Percentiles rank a stretch among this genome's conserved stretches.
Evolutionary conservation across 2,329 filamentous ascomycete genomes (phyloP).

Genomic region (Ophiobolus disseminans): DNA sequence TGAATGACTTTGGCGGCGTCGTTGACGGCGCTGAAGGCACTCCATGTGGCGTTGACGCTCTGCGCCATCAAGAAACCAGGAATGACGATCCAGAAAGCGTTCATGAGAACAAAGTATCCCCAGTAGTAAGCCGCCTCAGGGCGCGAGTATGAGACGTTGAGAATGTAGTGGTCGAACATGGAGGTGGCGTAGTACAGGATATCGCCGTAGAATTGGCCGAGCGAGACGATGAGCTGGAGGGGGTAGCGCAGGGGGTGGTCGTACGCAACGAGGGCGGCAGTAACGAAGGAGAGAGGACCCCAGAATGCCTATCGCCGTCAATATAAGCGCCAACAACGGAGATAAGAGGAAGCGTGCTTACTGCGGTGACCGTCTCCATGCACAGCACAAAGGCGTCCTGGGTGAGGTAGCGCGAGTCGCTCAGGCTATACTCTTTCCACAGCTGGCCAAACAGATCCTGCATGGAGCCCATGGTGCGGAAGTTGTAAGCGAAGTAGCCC

Average conservation of each 20-base stretch:
- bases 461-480: conserved; percentile 68
- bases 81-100: conserved; percentile 70
- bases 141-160: conserved; percentile 63
- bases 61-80: conserved; percentile 52
- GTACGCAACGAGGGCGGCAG: conserved; percentile 61
- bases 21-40: conserved; percentile 44
- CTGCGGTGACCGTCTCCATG: conserved; percentile 82
- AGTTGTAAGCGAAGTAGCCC: conserved; percentile 80
- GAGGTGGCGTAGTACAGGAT: conserved; percentile 70
- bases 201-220: conserved; percentile 71
- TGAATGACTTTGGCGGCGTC: conserved; percentile 45
- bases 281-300: conserved; percentile 67
- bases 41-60: conserved; percentile 41
- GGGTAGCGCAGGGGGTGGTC: conserved; percentile 65
- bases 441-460: conserved; percentile 81
- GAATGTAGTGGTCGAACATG: conserved; percentile 65
- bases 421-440: conserved; percentile 91
- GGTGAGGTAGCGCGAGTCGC: conserved; percentile 85
- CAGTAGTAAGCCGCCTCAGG: conserved; percentile 71
- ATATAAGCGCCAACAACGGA: background rate
- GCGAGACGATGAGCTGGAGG: conserved; percentile 65
- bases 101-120: conserved; percentile 71
- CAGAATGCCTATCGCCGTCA: conserved; percentile 64
- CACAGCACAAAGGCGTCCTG: conserved; percentile 82
- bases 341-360: conserved; percentile 50